phyloP scores from a whole-genome alignment of 106 monocot species.

The Dendrobium huoshanense region DNA sequence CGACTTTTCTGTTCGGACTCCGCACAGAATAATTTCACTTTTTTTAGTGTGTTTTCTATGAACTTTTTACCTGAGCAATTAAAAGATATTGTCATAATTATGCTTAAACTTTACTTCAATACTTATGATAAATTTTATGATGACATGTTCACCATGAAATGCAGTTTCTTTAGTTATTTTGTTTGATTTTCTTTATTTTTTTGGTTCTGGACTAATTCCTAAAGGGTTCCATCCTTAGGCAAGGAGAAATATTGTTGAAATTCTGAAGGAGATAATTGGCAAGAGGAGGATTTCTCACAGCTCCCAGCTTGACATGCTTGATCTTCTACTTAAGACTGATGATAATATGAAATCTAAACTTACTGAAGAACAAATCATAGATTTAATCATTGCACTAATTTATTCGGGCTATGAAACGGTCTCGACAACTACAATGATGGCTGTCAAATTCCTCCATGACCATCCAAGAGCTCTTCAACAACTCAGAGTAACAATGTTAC shows the following conservation, averaged over 20 bases:
- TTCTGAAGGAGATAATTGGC: conserved; percentile 50
- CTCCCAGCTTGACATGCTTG: conserved; percentile 64
- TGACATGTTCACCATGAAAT: neutral
- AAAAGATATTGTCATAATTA: too few species aligned
- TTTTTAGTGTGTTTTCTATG: too few species aligned
- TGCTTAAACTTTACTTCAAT: too few species aligned
- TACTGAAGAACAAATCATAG: conserved; percentile 83
- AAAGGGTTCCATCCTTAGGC: conserved; percentile 34
- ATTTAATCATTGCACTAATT: conserved; percentile 74
- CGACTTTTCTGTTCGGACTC: too few species aligned
- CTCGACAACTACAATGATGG: conserved; percentile 95
- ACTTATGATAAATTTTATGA: neutral
- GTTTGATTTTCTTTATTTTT: neutral
- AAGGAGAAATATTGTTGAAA: conserved; percentile 58
- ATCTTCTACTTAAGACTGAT: conserved; percentile 39
- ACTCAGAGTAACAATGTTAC: conserved; percentile 50
- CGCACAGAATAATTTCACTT: too few species aligned
- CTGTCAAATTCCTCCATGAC: conserved; percentile 80
- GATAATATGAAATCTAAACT: conserved; percentile 36
- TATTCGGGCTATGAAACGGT: conserved; percentile 96
- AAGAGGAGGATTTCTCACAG: conserved; percentile 37
- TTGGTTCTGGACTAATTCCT: neutral
- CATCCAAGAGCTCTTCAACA: conserved; percentile 78
- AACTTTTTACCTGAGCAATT: too few species aligned
- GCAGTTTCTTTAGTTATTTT: neutral